These are phyloP conservation scores for Zymoseptoria passerinii DNA, from an alignment of 2,329 filamentous ascomycete species.

Conservation along the genomic window DNA sequence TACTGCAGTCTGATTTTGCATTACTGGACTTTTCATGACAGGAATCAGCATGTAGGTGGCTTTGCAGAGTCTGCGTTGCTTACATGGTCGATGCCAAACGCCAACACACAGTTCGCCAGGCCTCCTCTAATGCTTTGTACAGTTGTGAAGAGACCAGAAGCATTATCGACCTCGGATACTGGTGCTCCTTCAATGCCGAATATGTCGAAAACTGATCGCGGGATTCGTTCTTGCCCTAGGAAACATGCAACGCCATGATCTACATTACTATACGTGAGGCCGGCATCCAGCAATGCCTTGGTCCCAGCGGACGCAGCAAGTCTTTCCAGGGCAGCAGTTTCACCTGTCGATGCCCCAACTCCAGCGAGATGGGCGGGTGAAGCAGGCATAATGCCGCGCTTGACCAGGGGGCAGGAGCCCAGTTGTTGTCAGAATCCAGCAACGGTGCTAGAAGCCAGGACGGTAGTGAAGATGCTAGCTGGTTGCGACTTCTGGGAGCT, in stretches of 20 bases:
- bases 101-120: slow-evolving; percentile 15
- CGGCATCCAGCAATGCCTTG: slow-evolving; percentile 23
- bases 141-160: slow-evolving; percentile 15
- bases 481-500: neutral
- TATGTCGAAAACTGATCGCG: slow-evolving; percentile 12
- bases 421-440: neutral
- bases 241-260: slow-evolving; percentile 17
- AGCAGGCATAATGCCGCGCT: slow-evolving; percentile 9
- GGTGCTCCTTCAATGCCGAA: slow-evolving; percentile 18
- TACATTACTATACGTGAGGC: slow-evolving; percentile 20
- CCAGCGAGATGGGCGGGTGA: slow-evolving; percentile 20
- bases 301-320: slow-evolving; percentile 16
- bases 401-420: neutral
- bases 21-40: neutral
- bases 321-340: slow-evolving; percentile 1
- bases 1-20: slow-evolving; percentile 7
- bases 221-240: slow-evolving; percentile 11
- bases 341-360: slow-evolving; percentile 8
- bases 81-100: slow-evolving; percentile 18
- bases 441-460: neutral
- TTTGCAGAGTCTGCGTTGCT: neutral
- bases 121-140: slow-evolving; percentile 14
- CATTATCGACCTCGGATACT: slow-evolving; percentile 14
- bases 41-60: neutral
- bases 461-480: neutral